phyloP scores from a whole-genome alignment of 208 protist species.

The Novymonas esmeraldas region DNA sequence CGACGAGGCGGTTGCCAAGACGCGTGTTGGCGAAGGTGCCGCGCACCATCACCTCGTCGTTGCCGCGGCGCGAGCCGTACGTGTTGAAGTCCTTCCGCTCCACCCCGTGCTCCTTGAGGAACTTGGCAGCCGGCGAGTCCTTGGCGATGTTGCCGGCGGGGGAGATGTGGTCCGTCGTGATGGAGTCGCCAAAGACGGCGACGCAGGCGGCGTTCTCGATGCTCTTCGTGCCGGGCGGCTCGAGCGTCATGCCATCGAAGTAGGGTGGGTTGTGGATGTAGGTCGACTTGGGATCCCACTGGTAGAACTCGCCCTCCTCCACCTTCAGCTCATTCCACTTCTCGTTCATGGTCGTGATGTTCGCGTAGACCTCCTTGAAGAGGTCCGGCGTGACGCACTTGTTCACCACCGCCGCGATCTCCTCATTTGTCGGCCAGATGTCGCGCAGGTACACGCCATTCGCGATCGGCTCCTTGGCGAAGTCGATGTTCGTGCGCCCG shows the following conservation, averaged over 20 bases:
- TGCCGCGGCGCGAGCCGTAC: slow-evolving; percentile 95
- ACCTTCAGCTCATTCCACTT: slow-evolving; percentile 93
- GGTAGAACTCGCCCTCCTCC: slow-evolving; percentile 87
- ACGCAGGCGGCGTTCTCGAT: slow-evolving; percentile 89
- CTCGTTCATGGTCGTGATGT: slow-evolving; percentile 91
- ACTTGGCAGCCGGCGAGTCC: slow-evolving; percentile 93
- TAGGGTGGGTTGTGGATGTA: slow-evolving; percentile 97
- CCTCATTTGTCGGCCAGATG: slow-evolving; percentile 95
- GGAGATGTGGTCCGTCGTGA: slow-evolving; percentile 98
- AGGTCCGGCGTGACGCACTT: slow-evolving; percentile 87
- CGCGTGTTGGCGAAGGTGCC: slow-evolving; percentile 97
- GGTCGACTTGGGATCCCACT: slow-evolving; percentile 95
- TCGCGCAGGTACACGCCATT: slow-evolving; percentile 95
- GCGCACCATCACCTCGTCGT: slow-evolving; percentile 96
- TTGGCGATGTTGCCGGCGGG: slow-evolving; percentile 95
- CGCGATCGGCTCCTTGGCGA: slow-evolving; percentile 89
- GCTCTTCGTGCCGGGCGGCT: slow-evolving; percentile 41
- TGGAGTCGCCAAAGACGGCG: slow-evolving; percentile 95
- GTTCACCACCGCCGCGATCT: slow-evolving; percentile 80
- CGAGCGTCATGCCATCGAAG: slow-evolving; percentile 89
- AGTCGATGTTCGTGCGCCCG: slow-evolving; percentile 95
- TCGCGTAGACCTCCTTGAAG: slow-evolving; percentile 92
- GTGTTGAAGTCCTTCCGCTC: slow-evolving; percentile 95
- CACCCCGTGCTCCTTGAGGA: slow-evolving; percentile 78
- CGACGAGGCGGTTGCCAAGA: slow-evolving; percentile 92